Base-by-base conservation (phyloP, 345 rosid species). In the Ceriops tagal region DNA sequence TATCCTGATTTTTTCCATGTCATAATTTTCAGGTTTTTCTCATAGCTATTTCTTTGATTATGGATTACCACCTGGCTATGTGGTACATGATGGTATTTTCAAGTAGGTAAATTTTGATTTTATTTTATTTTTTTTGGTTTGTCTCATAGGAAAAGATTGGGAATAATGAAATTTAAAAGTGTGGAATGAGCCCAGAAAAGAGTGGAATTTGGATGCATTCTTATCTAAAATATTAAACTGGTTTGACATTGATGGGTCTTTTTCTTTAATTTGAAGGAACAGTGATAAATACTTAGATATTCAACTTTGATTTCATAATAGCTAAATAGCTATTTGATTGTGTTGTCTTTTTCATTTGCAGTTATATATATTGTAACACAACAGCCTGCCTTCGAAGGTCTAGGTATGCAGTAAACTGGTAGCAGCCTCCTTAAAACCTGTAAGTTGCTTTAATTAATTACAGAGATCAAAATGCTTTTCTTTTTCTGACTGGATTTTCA, bases 41-140 rank as follows among this genome's bases (percentile, higher is more conserved):
- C 58, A 30, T 93, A 4, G 88, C 81, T 8, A 75, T 90, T 61
- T 78, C 92, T 21, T 75, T 84, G 68, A 61, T 85, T 60, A 75
- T 87, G 82, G 97, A 91, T 81, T 86, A 89, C 78, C 87, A 88
- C 62, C 78, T 90, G 76, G 77, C 96, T 69, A 73, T 93, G 68
- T 87, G 96, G 89, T 90, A 84, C 57, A 10, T 70, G 27, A 53
- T 93, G 68, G 70, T 81, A 7, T 90, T 89, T 71, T 81, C 89
- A 79, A 96, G 98, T 92, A 68, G 47, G 21, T 9, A 43, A 15
- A 31, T 10, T 13, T 58, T 60, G 24, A 22, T 61, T 22, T 5
- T 46, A 24, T 24, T 24, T 30, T 6, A 30, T 19, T 8, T 9
- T 68, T 27, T 28, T 10, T 16, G 35, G 4, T 31, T 39, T 4